Evolutionary conservation across 257 asterid genomes (phyloP), one percentile per base, ranked within the genome.

Genomic region (Solanum etuberosum): DNA sequence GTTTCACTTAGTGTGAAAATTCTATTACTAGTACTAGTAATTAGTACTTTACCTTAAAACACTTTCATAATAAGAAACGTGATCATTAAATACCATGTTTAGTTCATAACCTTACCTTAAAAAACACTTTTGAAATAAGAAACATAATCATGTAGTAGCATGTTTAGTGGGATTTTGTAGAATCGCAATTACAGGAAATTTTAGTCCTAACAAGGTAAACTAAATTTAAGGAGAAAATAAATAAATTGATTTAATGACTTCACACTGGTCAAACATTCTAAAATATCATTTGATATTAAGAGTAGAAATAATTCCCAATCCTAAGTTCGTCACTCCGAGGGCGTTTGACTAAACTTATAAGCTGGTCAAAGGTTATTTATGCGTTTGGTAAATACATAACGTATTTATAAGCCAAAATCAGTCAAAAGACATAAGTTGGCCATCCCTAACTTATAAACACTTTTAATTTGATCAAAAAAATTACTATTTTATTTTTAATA

Each of bases 291-390:
- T 85, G 12, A 37, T 23, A 59, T 4, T 51, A 32, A 25, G 23
- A 42, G 83, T 42, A 40, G 23, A n/a, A 37, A 42, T 18, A 78
- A 43, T 43, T 78, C 35, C n/a, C 2, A 25, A 42, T 16, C 42
- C 0, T n/a, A 15, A 77, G 15, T 0, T 42, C 0, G 21, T 38
- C n/a, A n/a, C n/a, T n/a, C n/a, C n/a, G 0, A 35, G 0, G 1
- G 0, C 11, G 8, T 63, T 63, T 63, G 18, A 63, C 15, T 63
- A n/a, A 63, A 4, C 71, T 63, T n/a, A 10, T n/a, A 10, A 61
- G 13, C 9, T 61, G 31, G 25, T 61, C 29, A 61, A 61, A 61
- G 0, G 0, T n/a, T 61, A 61, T 61, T 61, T 61, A n/a, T 61
- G 27, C 4, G 29, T 59, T 59, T 23, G 68, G 2, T 59, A 59